Evolutionary conservation across 108 stramenopile species (phyloP).

Genomic region (Fragilaria radians): DNA sequence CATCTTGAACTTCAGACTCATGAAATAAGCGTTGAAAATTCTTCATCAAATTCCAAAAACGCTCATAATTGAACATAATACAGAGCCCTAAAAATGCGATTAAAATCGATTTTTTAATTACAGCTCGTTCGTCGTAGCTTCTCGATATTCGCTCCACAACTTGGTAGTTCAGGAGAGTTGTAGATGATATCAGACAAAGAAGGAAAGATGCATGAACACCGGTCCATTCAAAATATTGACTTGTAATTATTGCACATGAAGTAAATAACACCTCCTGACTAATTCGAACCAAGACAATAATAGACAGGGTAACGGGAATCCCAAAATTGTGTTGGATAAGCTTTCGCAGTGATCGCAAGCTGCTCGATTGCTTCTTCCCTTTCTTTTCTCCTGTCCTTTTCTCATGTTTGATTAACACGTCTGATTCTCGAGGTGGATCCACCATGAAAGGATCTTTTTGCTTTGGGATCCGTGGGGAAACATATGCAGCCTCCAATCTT

Average conservation of each 20-base stretch:
- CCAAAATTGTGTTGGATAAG: slow-evolving; percentile 34
- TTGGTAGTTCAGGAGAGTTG: slow-evolving; percentile 52
- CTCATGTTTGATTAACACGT: neutral
- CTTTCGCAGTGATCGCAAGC: slow-evolving; percentile 11
- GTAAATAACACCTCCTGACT: slow-evolving; percentile 62
- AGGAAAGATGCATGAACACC: slow-evolving; percentile 49
- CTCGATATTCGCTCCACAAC: slow-evolving; percentile 51
- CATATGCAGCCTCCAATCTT: neutral
- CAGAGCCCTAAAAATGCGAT: slow-evolving; percentile 37
- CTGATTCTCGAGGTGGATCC: neutral
- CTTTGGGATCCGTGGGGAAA: neutral
- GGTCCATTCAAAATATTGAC: slow-evolving; percentile 66
- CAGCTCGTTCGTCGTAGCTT: slow-evolving; percentile 57
- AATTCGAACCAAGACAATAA: slow-evolving; percentile 51
- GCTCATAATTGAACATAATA: slow-evolving; percentile 50
- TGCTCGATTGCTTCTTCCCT: neutral
- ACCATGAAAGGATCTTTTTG: neutral
- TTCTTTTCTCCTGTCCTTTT: neutral
- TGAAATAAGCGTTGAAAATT: slow-evolving; percentile 24
- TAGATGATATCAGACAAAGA: slow-evolving; percentile 32
- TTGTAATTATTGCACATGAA: slow-evolving; percentile 56
- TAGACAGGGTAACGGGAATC: slow-evolving; percentile 52
- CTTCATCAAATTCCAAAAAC: slow-evolving; percentile 22
- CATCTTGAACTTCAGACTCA: slow-evolving; percentile 13
- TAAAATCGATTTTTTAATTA: slow-evolving; percentile 42